Conservation (phyloP, 208 protist species). For the Trypanosoma scelopori region DNA sequence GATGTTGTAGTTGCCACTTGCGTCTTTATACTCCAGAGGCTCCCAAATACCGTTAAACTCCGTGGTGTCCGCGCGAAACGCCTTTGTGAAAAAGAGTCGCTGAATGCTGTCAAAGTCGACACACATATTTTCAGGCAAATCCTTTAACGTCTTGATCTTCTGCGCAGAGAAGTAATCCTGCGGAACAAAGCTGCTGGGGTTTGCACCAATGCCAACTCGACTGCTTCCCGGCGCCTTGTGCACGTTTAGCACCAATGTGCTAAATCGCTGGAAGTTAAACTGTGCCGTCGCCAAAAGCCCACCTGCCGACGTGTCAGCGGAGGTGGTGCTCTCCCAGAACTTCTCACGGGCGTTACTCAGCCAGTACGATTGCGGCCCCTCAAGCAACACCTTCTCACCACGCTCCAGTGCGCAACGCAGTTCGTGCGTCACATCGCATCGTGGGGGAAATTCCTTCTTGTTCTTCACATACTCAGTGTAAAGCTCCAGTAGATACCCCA, state of each 20-base stretch:
- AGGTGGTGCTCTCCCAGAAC: slow-evolving; percentile 92
- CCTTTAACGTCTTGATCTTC: slow-evolving; percentile 76
- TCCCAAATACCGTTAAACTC: slow-evolving; percentile 75
- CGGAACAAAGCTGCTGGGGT: slow-evolving; percentile 84
- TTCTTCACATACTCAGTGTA: slow-evolving; percentile 72
- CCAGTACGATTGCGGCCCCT: slow-evolving; percentile 93
- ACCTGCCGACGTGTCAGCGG: slow-evolving; percentile 81
- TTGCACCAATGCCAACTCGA: slow-evolving; percentile 90
- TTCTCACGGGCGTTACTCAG: slow-evolving; percentile 90
- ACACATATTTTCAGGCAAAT: slow-evolving; percentile 63
- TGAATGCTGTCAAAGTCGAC: slow-evolving; percentile 89
- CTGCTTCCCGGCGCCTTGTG: slow-evolving; percentile 91
- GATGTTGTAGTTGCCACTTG: slow-evolving; percentile 85
- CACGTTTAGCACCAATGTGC: slow-evolving; percentile 84
- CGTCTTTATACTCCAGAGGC: slow-evolving; percentile 79
- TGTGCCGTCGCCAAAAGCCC: slow-evolving; percentile 83
- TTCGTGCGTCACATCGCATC: slow-evolving; percentile 86
- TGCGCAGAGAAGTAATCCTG: slow-evolving; percentile 90
- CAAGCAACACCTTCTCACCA: slow-evolving; percentile 86
- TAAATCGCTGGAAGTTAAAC: slow-evolving; percentile 86
- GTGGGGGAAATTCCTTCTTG: slow-evolving; percentile 73
- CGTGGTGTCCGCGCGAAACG: slow-evolving; percentile 42
- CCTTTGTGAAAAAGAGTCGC: slow-evolving; percentile 53
- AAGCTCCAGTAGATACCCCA: slow-evolving; percentile 75
- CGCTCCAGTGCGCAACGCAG: slow-evolving; percentile 61